Evolutionary conservation across 2,329 filamentous ascomycete genomes (phyloP).

Genomic region (Grosmannia huntii): DNA sequence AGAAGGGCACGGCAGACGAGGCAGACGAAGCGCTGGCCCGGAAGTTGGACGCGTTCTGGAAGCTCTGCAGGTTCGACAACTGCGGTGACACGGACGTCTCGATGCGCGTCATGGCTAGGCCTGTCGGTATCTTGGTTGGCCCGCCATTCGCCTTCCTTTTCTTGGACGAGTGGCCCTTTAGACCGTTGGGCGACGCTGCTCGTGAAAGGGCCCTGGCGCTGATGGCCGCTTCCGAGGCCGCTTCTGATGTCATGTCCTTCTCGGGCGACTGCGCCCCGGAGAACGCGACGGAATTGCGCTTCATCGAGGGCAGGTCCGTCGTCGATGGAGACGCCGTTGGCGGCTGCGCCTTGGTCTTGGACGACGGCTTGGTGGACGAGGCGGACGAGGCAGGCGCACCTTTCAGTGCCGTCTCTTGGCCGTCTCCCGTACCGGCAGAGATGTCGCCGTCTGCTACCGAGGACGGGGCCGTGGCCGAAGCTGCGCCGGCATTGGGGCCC

Average conservation of each 20-base stretch:
- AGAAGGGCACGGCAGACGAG: constrained; percentile 38
- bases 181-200: constrained; percentile 56
- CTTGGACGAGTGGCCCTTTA: constrained; percentile 56
- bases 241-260: constrained; percentile 18
- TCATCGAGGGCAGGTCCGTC: constrained; percentile 49
- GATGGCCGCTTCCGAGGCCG: background rate
- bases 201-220: constrained; percentile 52
- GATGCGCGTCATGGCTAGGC: constrained; percentile 69
- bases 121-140: constrained; percentile 55
- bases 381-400: background rate
- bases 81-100: constrained; percentile 39
- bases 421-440: constrained; percentile 6
- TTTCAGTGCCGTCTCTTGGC: background rate
- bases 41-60: constrained; percentile 16
- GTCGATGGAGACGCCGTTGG: constrained; percentile 41
- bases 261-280: background rate
- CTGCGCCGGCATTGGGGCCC: background rate
- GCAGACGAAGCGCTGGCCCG: constrained; percentile 19
- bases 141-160: constrained; percentile 64
- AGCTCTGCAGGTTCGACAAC: constrained; percentile 23
- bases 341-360: constrained; percentile 13
- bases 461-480: constrained; percentile 7
- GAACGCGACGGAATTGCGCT: constrained; percentile 31
- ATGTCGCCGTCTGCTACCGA: constrained; percentile 8
- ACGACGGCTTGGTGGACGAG: constrained; percentile 3